Evolutionary conservation across 352 stramenopile genomes (phyloP).

Genomic region (Phytophthora quininea): DNA sequence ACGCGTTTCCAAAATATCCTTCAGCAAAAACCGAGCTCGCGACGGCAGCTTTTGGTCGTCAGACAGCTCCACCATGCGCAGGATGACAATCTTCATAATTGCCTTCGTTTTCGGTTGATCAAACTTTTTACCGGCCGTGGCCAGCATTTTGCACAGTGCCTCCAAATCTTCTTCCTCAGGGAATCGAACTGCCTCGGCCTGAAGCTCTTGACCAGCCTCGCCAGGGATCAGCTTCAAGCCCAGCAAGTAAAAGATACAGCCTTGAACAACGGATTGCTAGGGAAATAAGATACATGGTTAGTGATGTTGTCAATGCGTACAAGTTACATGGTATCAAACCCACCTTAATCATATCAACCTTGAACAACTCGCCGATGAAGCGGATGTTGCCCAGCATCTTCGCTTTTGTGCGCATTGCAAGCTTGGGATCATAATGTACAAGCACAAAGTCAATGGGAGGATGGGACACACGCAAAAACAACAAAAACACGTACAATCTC

Average conservation of each 20-base stretch:
- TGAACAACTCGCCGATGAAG: slow-evolving; percentile 90
- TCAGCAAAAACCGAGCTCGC: slow-evolving; percentile 79
- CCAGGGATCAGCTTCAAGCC: slow-evolving; percentile 70
- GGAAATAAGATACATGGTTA: neutral
- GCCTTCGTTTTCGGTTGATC: slow-evolving; percentile 76
- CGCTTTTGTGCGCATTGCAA: slow-evolving; percentile 68
- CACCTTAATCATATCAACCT: slow-evolving; percentile 86
- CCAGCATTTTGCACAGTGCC: slow-evolving; percentile 87
- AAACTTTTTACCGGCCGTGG: slow-evolving; percentile 87
- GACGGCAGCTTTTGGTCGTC: slow-evolving; percentile 76
- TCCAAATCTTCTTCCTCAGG: slow-evolving; percentile 87
- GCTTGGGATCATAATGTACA: slow-evolving; percentile 19
- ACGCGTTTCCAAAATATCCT: slow-evolving; percentile 85
- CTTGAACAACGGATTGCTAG: slow-evolving; percentile 75
- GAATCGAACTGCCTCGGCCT: slow-evolving; percentile 74
- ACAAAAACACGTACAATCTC: slow-evolving; percentile 50
- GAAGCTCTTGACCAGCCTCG: slow-evolving; percentile 46
- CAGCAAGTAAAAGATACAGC: slow-evolving; percentile 82
- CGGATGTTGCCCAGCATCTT: slow-evolving; percentile 89
- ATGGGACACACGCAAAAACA: no score
- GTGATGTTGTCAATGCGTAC: neutral
- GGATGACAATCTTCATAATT: slow-evolving; percentile 88
- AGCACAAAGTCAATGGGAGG: neutral
- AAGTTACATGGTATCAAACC: neutral
- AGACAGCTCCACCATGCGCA: slow-evolving; percentile 85